Percentiles rank a stretch among this genome's conserved stretches.
Evolutionary conservation across 495 filamentous ascomycete species (phyloP).

Genomic region (Neurospora sp.): DNA sequence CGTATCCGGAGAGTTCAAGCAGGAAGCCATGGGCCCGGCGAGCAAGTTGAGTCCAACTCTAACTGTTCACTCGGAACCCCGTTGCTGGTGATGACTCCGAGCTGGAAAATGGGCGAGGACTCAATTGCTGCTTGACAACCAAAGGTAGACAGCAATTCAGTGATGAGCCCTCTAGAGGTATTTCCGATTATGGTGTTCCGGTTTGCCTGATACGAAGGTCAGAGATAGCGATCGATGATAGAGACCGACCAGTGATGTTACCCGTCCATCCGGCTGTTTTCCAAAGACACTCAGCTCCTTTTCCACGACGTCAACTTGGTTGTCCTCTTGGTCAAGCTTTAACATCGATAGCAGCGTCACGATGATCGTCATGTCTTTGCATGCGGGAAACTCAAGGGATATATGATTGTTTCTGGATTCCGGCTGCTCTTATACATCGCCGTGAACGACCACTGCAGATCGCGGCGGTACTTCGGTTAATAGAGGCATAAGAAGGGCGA

Average conservation of each 20-base stretch:
- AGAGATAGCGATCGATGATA: not conserved
- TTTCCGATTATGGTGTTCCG: not conserved
- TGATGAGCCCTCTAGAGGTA: not conserved
- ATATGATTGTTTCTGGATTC: not conserved
- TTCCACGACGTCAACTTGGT: not conserved
- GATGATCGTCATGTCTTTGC: not conserved
- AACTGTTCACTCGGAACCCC: not conserved
- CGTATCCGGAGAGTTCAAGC: not conserved
- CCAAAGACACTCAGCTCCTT: not conserved
- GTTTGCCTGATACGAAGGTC: not conserved
- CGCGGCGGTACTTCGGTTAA: not conserved
- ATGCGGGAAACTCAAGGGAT: not conserved
- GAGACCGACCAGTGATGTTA: not conserved
- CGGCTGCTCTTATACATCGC: not conserved
- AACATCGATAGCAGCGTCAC: not conserved
- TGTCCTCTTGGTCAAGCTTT: not conserved
- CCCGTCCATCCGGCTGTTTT: not conserved
- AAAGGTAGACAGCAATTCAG: not conserved
- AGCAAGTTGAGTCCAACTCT: not conserved
- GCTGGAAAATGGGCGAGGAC: not conserved
- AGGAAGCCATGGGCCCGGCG: not conserved
- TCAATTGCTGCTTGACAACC: not conserved
- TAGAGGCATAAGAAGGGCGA: not conserved
- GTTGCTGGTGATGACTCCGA: not conserved
- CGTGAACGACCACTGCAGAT: not conserved